Evolutionary conservation across 2,329 filamentous ascomycete species (phyloP), one percentile per base, ranked within the genome.

Genomic region (Diaporthe sp.): DNA sequence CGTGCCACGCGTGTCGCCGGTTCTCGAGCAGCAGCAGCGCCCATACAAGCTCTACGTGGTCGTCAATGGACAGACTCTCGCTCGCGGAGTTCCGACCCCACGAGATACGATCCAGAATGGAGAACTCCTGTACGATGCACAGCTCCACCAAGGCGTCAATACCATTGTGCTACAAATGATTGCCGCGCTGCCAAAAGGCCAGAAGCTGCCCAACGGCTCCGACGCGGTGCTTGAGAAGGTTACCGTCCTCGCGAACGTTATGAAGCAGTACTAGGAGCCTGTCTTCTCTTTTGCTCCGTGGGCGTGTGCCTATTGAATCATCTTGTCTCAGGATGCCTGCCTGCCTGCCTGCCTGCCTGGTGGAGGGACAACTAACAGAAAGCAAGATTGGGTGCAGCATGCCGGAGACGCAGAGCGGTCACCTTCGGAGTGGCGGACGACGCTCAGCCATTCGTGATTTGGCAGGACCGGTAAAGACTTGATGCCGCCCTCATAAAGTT

Each of bases 201-300:
- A 91, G 80, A 91, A 88, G 76, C 84, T 88, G 51, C 85, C 88
- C 0, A 88, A 88, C 37, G 92, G 90, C 0, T 87, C 91, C 13
- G 90, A 92, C 77, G 89, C 93, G 49, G 95, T 97, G 81, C 86
- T 96, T 77, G 95, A 98, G 85, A 93, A 93, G 79, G 89, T 95
- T 74, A 95, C 92, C 1, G 87, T 97, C 39, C 94, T 94, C 84
- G 89, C 93, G 76, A 93, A 97, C 83, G 84, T 97, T 79, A 84
- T 91, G 82, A 89, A 85, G 83, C 82, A 82, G 69, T 88, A 53
- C 28, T 73, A 82, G 79, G 61, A 70, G 17, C 25, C n/a, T 62
- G 19, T 25, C 19, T 39, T 25, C 7, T n/a, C 19, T 39, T 65
- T 34, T 15, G n/a, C 70, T 31, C 7, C 42, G 46, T 42, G 58